Evolutionary conservation across 2,329 filamentous ascomycete genomes (phyloP), one percentile per base, ranked within the genome.

Genomic region (Cercospora sp.): DNA sequence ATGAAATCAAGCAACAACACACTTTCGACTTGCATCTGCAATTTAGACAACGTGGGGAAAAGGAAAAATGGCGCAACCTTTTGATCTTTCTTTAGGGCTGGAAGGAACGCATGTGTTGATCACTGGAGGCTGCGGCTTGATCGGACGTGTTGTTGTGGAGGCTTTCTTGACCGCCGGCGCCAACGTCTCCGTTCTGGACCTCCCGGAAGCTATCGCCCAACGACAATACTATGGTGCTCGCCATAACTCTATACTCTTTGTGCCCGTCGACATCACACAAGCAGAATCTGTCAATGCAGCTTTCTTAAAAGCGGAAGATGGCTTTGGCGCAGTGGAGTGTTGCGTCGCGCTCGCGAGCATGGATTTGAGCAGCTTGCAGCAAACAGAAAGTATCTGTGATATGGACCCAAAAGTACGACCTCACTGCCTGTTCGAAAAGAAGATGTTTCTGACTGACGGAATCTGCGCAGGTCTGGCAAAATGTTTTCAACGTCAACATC

Each of bases 341-440:
- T 82, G 80, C 70, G 76, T 85, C 53, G 81, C 82, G 2, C 77
- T 83, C 18, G 83, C 82, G 1, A 77, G 78, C 2, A 76, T 84
- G 12, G 82, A 85, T 67, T 74, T 84, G 12, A 81, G 78, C 58
- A 80, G 81, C 24, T 74, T 84, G 16, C 66, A 72, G 4, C 80
- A 81, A 62, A 79, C 78, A 61, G 73, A 77, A 3, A 76, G 74
- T 12, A 76, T 83, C 6, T 79, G 77, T 10, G 81, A 83, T 64
- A 80, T 82, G 73, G 76, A 77, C 4, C 78, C 81, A 3, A 71
- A 70, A 64, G 62, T 65, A 34, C 32, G n/a, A 21, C 6, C 16
- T 37, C 55, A 21, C 30, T 13, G 5, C 12, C 16, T n/a, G 32
- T 24, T 10, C 13, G 5, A 16, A 13, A 57, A 13, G 21, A 28